Conservation (phyloP, 371 early-diverging fungal genomes). For the Aphelidium insulamus region DNA sequence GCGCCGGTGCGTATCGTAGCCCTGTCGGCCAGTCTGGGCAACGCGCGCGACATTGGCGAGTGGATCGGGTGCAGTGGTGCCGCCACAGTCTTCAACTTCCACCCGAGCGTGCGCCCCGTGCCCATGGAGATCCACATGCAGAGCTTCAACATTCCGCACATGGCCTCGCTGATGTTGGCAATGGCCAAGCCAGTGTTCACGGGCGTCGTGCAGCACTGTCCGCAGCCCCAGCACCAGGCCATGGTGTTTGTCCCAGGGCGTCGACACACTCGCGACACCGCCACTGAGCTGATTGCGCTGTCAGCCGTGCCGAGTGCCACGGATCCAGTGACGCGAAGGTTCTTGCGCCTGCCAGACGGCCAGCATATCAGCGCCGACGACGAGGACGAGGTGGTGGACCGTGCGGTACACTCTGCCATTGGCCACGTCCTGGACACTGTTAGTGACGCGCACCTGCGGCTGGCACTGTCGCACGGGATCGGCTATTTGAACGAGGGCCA, state of each 20-base stretch:
- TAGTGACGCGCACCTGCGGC: slow-evolving; percentile 43
- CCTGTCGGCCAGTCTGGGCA: slow-evolving; percentile 67
- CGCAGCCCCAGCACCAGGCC: too few species aligned
- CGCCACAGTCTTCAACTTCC: slow-evolving; percentile 76
- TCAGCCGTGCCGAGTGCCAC: slow-evolving; percentile 42
- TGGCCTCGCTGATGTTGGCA: slow-evolving; percentile 79
- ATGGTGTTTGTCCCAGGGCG: slow-evolving; percentile 81
- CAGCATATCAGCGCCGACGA: too few species aligned
- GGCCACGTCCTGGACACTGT: slow-evolving; percentile 29
- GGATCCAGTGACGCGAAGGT: slow-evolving; percentile 43
- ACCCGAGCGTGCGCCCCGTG: slow-evolving; percentile 73
- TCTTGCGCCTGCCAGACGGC: slow-evolving; percentile 15
- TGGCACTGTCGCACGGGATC: slow-evolving; percentile 53
- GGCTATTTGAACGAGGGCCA: slow-evolving; percentile 81
- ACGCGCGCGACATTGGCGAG: slow-evolving; percentile 83
- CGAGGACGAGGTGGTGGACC: too few species aligned
- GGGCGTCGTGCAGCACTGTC: too few species aligned
- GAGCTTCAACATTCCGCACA: slow-evolving; percentile 68
- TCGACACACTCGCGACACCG: too few species aligned
- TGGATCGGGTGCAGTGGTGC: slow-evolving; percentile 74
- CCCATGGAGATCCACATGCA: slow-evolving; percentile 86
- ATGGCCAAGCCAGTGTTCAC: slow-evolving; percentile 80
- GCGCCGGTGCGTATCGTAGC: slow-evolving; percentile 68
- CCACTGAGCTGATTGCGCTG: slow-evolving; percentile 37
- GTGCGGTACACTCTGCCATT: too few species aligned